These are phyloP conservation scores for Obelidium mucronatum DNA, from an alignment of 192 early-diverging fungal species.

Conservation along the genomic window DNA sequence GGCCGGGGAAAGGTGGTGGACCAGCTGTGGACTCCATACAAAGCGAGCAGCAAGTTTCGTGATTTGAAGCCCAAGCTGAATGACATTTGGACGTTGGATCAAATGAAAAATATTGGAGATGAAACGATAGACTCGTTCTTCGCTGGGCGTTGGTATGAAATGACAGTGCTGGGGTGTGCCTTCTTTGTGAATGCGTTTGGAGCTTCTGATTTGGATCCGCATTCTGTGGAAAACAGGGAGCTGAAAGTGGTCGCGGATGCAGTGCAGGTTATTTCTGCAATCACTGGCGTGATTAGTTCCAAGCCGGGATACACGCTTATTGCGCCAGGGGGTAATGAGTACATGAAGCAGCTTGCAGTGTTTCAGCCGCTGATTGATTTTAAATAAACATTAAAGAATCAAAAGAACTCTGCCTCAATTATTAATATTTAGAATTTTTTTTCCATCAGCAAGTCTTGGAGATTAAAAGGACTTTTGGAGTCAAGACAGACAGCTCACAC, in stretches of 20 bases:
- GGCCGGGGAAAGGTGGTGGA: not conserved
- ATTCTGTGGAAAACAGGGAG: not conserved
- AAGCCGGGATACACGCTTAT: conserved; percentile 1
- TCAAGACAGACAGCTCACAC: too few species aligned
- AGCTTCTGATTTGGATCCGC: not conserved
- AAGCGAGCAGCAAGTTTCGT: not conserved
- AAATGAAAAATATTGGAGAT: not conserved
- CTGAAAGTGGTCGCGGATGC: not conserved
- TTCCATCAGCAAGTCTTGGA: too few species aligned
- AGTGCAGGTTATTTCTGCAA: not conserved
- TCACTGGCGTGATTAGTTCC: not conserved
- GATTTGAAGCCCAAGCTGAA: not conserved
- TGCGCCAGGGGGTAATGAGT: not conserved
- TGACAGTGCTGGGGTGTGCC: not conserved
- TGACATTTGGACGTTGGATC: conserved; percentile 3
- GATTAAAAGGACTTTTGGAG: too few species aligned
- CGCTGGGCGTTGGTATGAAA: conserved; percentile 6
- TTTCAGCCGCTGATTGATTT: conserved; percentile 9
- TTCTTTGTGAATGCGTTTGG: conserved; percentile 12
- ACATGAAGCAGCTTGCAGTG: conserved; percentile 7
- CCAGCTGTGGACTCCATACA: not conserved
- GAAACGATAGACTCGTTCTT: conserved; percentile 1
- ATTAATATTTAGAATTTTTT: too few species aligned
- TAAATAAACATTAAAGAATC: not conserved
- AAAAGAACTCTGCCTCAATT: too few species aligned